Evolutionary conservation across 2,329 filamentous ascomycete species (phyloP).

Genomic region (Fusarium penzigii): DNA sequence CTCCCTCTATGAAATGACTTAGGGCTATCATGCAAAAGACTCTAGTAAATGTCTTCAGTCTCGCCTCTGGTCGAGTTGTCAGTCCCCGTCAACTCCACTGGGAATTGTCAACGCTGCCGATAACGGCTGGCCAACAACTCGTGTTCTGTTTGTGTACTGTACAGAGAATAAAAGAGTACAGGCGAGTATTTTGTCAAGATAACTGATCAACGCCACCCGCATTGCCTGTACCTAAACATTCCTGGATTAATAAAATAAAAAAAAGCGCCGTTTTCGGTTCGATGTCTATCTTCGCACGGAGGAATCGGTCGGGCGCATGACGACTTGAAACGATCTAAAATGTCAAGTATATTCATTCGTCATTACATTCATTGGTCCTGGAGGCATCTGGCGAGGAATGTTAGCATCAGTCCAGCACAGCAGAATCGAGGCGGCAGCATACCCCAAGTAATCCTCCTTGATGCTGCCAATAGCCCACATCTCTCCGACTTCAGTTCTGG

Average conservation of each 20-base stretch:
- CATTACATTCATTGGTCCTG: conserved; percentile 26
- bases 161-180: too few relatives aligned
- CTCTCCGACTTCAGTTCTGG: conserved; percentile 87
- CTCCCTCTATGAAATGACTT: not conserved
- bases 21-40: not conserved
- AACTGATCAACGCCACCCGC: too few relatives aligned
- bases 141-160: not conserved
- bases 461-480: conserved; percentile 98
- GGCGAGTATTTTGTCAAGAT: too few relatives aligned
- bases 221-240: not conserved
- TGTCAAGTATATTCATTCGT: conserved; percentile 15
- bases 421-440: conserved; percentile 21
- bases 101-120: not conserved
- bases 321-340: conserved; percentile 12
- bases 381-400: conserved; percentile 27
- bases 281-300: not conserved
- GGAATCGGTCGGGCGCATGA: not conserved
- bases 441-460: conserved; percentile 79
- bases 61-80: not conserved
- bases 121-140: not conserved
- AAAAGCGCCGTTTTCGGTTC: not conserved
- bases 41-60: not conserved
- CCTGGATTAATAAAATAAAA: not conserved
- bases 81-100: not conserved
- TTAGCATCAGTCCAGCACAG: conserved; percentile 11